Evolutionary conservation across 768 basidiomycete species (phyloP), one percentile per base, ranked within the genome.

Genomic region (Amanita rimosa): DNA sequence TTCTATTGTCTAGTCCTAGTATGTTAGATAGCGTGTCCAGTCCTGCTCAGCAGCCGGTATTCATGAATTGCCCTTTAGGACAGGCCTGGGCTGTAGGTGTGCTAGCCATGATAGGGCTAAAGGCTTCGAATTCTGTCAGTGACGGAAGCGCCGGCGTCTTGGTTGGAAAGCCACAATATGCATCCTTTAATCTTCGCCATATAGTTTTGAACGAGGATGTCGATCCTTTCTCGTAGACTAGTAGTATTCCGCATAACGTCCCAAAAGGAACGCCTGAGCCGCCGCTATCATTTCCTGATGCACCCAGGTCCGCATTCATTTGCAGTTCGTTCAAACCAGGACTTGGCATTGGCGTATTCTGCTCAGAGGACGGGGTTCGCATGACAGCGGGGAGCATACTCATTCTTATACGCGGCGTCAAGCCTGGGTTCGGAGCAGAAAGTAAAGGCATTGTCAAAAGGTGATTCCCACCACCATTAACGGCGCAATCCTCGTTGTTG

Each of bases 171-270:
- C 62, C 57, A 31, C 65, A 68, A 78, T 89, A 92, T 53, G 79
- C 75, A 35, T 81, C 78, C 58, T 81, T 76, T 55, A 94, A 62
- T 54, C 76, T 75, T 58, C 76, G 76, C 70, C 84, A 88, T 9
- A 92, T 71, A 4, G 73, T 67, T 63, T 81, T 83, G 70, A 96
- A 95, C 40, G 86, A 83, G 48, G 89, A 84, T 59, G 85, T 74
- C 5, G 91, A 88, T 21, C 94, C 94, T 64, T 92, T 96, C 70
- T 96, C 93, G 54, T 88, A 82, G 19, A 87, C 75, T 56, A 98
- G 67, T 48, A 81, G 79, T 52, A 94, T 75, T 37, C 79, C 79
- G 37, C 85, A 86, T 48, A 59, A 52, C 55, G 66, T 67, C 1
- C 68, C 72, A 10, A 62, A 59, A 10, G 71, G 69, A 36, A 68